Evolutionary conservation across 2,329 filamentous ascomycete genomes (phyloP).

Genomic region (Phaeosphaeriaceae sp.): DNA sequence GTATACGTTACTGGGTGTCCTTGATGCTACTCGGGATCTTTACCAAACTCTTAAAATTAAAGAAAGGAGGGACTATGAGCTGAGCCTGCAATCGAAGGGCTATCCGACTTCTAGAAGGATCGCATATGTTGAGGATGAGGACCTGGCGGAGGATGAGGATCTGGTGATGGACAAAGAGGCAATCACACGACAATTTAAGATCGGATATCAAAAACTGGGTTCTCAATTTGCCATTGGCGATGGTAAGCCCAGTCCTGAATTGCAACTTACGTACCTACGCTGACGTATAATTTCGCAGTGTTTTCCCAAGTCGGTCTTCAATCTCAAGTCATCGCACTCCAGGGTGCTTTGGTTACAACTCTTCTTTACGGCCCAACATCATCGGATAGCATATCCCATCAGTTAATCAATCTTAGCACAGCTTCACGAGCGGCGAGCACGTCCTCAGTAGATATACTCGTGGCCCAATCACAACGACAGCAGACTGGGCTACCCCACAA

Average conservation of each 20-base stretch:
- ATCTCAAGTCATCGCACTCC: constrained; percentile 44
- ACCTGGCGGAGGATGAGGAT: constrained; percentile 31
- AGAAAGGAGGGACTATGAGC: constrained; percentile 42
- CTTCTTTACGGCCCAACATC: constrained; percentile 46
- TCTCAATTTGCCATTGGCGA: constrained; percentile 40
- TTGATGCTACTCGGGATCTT: constrained; percentile 44
- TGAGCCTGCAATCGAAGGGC: constrained; percentile 34
- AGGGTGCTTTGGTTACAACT: constrained; percentile 38
- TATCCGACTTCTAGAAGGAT: constrained; percentile 35
- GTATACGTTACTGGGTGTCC: constrained; percentile 41
- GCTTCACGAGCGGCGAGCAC: constrained; percentile 39
- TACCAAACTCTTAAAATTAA: constrained; percentile 39
- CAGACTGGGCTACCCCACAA: constrained; percentile 20
- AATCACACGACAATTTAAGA: constrained; percentile 37
- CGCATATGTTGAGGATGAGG: constrained; percentile 36
- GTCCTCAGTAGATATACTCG: constrained; percentile 36
- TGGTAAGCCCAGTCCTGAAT: constrained; percentile 24
- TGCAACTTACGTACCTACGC: not conserved
- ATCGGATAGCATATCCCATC: constrained; percentile 38
- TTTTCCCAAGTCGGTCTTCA: constrained; percentile 41
- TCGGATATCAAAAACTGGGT: constrained; percentile 37
- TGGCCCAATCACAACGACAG: constrained; percentile 33
- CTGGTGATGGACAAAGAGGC: constrained; percentile 43
- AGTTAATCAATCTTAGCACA: constrained; percentile 36
- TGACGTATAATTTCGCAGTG: constrained; percentile 21